Conservation (phyloP, 257 asterid species). For the Jaltomata sinuosa region DNA sequence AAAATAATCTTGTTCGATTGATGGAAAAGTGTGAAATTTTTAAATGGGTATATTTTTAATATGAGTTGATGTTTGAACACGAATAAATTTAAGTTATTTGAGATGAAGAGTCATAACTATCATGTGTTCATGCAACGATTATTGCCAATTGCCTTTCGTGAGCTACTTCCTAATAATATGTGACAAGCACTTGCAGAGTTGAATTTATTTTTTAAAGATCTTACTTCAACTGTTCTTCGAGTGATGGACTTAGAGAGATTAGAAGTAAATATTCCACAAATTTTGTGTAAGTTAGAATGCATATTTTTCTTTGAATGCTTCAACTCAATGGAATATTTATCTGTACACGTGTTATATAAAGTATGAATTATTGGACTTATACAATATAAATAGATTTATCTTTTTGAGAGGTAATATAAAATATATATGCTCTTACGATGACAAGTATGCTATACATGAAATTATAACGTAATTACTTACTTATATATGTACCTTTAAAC, state of each 20-base stretch:
- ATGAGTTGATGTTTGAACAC: neutral
- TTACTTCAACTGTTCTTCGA: neutral
- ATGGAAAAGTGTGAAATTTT: too few relatives aligned
- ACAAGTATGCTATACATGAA: neutral
- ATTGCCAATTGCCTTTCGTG: neutral
- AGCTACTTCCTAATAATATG: too few relatives aligned
- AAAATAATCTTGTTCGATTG: too few relatives aligned
- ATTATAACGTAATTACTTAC: too few relatives aligned
- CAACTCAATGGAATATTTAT: neutral
- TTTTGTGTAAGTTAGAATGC: neutral
- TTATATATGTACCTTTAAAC: neutral
- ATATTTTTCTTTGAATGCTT: neutral
- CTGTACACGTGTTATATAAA: neutral
- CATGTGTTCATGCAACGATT: neutral
- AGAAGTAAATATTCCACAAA: neutral
- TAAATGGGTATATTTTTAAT: neutral
- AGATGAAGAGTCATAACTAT: neutral
- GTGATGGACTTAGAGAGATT: neutral
- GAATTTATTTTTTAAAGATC: neutral
- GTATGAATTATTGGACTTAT: neutral
- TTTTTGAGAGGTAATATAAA: neutral
- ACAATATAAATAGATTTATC: neutral
- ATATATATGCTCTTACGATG: too few relatives aligned
- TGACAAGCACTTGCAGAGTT: neutral
- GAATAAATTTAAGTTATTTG: too few relatives aligned